Evolutionary conservation across 129 eudicot genomes (phyloP).

Genomic region (Escallonia herrerae): DNA sequence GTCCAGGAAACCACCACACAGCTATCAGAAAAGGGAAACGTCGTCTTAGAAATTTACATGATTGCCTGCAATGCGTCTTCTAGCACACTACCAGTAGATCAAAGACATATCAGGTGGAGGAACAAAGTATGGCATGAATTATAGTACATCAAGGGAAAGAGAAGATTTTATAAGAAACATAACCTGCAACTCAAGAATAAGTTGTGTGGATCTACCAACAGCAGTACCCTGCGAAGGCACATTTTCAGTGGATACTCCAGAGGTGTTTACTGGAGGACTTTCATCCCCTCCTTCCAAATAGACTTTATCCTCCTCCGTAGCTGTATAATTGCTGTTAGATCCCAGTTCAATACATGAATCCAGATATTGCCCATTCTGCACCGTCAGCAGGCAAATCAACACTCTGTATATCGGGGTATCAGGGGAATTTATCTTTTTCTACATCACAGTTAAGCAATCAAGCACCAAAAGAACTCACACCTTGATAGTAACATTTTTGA

Average conservation of each 20-base stretch:
- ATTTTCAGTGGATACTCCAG: constrained; percentile 22
- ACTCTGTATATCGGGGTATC: not conserved
- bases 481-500: constrained; percentile 73
- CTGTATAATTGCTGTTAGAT: constrained; percentile 71
- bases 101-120: no score
- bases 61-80: no score
- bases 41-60: no score
- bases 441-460: constrained; percentile 1
- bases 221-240: constrained; percentile 32
- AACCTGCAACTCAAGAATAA: constrained; percentile 84
- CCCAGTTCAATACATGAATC: constrained; percentile 79
- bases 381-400: constrained; percentile 5
- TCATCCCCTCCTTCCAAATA: constrained; percentile 47
- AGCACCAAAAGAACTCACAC: constrained; percentile 25
- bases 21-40: no score
- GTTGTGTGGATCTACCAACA: constrained; percentile 50
- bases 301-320: constrained; percentile 49
- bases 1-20: no score
- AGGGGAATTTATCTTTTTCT: constrained; percentile 1
- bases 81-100: no score
- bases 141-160: not conserved
- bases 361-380: constrained; percentile 68
- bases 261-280: constrained; percentile 22
- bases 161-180: not conserved
- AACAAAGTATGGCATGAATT: no score